A percentile compares a stretch with the other conserved stretches of the same genome.
phyloP scores from a whole-genome alignment of 192 early-diverging fungal genomes.

The Entrophospora sp. region DNA sequence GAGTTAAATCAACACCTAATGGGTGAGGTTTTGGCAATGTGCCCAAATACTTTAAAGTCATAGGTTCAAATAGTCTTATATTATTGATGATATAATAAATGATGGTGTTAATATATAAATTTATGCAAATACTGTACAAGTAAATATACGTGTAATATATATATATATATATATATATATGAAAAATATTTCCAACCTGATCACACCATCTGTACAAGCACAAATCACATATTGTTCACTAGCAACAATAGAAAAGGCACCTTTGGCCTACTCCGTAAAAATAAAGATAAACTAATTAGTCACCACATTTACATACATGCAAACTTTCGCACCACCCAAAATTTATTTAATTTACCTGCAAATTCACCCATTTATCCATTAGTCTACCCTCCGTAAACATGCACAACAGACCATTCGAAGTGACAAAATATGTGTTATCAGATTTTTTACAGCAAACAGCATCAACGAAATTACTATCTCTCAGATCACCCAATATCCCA shows the following conservation, averaged over 20 bases:
- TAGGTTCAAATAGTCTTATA: conserved; percentile 58
- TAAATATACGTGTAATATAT: no score
- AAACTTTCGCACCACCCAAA: no score
- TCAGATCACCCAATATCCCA: conserved; percentile 54
- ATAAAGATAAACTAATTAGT: no score
- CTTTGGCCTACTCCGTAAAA: conserved; percentile 47
- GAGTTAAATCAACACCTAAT: conserved; percentile 44
- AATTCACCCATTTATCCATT: conserved; percentile 72
- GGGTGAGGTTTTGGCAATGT: conserved; percentile 63
- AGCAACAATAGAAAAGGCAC: conserved; percentile 50
- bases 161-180: no score
- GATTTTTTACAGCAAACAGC: conserved; percentile 39
- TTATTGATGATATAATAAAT: no score
- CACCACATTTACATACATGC: no score
- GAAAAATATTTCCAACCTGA: conserved; percentile 46
- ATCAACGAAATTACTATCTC: conserved; percentile 63
- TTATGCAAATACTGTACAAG: no score
- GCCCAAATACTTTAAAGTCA: conserved; percentile 54
- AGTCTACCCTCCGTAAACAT: conserved; percentile 50
- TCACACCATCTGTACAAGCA: conserved; percentile 61
- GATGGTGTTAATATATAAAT: no score
- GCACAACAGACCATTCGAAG: conserved; percentile 54
- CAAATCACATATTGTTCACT: conserved; percentile 52
- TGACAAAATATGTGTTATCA: conserved; percentile 50
- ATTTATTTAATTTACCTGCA: conserved; percentile 53